Evolutionary conservation across 192 early-diverging fungal species (phyloP).

Genomic region (Cetraspora pellucida): DNA sequence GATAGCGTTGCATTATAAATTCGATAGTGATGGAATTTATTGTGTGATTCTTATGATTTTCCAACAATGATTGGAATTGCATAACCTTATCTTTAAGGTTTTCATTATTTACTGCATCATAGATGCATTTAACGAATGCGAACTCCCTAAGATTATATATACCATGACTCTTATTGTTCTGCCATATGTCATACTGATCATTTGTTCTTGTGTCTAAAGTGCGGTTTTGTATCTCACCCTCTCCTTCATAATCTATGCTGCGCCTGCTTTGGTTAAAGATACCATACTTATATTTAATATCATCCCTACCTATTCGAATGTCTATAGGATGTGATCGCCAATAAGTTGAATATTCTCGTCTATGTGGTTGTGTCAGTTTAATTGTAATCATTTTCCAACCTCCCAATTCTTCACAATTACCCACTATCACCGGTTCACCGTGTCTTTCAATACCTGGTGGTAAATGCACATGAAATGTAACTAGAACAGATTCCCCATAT

Average conservation of each 20-base stretch:
- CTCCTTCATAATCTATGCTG: neutral
- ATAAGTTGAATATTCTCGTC: neutral
- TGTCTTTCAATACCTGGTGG: neutral
- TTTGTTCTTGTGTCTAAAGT: neutral
- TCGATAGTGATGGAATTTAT: neutral
- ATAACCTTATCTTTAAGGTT: neutral
- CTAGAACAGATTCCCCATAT: neutral
- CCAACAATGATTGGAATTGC: neutral
- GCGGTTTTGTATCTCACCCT: neutral
- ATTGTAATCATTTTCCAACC: neutral
- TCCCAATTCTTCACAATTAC: neutral
- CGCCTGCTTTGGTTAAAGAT: neutral
- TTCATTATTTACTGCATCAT: neutral
- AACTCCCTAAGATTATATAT: neutral
- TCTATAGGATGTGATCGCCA: neutral
- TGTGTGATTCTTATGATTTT: neutral
- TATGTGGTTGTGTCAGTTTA: neutral
- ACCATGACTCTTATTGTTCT: neutral
- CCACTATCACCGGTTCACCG: neutral
- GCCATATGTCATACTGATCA: neutral
- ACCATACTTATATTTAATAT: neutral
- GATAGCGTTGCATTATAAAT: neutral
- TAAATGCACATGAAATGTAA: neutral
- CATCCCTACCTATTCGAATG: neutral
- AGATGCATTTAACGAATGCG: neutral